Evolutionary conservation across 306 rosid genomes (phyloP).

Genomic region (Trichosanthes truncata): DNA sequence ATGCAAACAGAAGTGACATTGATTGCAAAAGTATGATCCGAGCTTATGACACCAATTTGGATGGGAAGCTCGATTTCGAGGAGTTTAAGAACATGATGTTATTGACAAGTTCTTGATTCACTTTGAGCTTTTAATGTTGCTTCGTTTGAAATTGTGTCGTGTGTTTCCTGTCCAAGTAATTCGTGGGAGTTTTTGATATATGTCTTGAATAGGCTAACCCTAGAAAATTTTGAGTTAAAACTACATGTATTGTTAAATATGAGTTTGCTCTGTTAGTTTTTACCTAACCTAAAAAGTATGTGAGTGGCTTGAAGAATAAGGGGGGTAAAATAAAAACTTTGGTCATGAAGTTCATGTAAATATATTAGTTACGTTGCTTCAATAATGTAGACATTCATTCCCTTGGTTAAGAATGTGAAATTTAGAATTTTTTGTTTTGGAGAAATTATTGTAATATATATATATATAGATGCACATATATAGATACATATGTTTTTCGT

Average conservation of each 20-base stretch:
- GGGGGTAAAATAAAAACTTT: neutral
- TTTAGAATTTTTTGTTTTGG: neutral
- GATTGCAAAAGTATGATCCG: conserved; percentile 51
- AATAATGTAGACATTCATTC: neutral
- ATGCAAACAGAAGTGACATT: conserved; percentile 15
- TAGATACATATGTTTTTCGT: too few relatives aligned
- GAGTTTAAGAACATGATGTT: conserved; percentile 83
- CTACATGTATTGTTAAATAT: neutral
- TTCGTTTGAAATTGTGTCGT: neutral
- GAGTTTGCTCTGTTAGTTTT: neutral
- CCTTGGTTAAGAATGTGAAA: neutral
- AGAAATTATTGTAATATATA: too few relatives aligned
- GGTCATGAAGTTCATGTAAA: neutral
- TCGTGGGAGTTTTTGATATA: neutral
- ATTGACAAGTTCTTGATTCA: conserved; percentile 22
- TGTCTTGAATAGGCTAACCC: neutral
- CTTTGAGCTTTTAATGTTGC: neutral
- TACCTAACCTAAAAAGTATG: neutral
- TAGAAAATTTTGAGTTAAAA: neutral
- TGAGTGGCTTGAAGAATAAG: neutral
- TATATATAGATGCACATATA: too few relatives aligned
- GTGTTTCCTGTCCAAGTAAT: neutral
- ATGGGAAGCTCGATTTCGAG: conserved; percentile 67
- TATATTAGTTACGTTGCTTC: neutral
- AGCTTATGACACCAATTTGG: conserved; percentile 55